A percentile compares a stretch with the other conserved stretches of the same genome.
These are phyloP conservation scores for Oehlia diaphana DNA, from an alignment of 192 early-diverging fungal genomes.

Conservation along the genomic window DNA sequence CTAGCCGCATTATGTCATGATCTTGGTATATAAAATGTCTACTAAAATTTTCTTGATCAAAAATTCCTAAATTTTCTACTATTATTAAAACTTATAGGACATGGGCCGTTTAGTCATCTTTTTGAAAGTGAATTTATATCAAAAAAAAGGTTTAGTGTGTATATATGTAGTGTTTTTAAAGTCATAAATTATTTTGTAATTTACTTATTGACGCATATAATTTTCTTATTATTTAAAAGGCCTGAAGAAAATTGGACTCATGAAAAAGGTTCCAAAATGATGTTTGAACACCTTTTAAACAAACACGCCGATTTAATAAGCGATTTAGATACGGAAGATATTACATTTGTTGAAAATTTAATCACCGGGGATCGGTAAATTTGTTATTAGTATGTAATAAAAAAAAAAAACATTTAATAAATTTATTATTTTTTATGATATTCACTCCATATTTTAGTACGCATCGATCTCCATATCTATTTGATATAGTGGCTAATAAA, in stretches of 20 bases:
- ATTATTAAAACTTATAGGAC: slow-evolving; percentile 51
- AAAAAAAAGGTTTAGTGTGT: slow-evolving; percentile 33
- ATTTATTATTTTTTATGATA: too few species aligned
- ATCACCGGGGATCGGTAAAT: slow-evolving; percentile 57
- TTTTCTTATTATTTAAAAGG: not conserved
- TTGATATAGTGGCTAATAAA: slow-evolving; percentile 97
- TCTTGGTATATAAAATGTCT: slow-evolving; percentile 51
- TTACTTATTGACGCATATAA: too few species aligned
- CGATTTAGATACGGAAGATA: slow-evolving; percentile 59
- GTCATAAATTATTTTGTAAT: not conserved
- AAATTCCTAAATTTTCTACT: too few species aligned
- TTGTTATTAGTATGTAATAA: not conserved
- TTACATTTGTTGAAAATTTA: slow-evolving; percentile 68
- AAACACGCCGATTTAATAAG: slow-evolving; percentile 45
- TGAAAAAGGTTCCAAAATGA: slow-evolving; percentile 80
- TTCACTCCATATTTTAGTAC: not conserved
- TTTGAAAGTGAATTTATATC: slow-evolving; percentile 94
- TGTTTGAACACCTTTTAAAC: slow-evolving; percentile 80
- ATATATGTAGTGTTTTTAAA: not conserved
- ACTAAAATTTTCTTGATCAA: too few species aligned
- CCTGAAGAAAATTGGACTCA: slow-evolving; percentile 66
- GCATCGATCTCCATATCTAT: slow-evolving; percentile 67
- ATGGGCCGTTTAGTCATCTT: slow-evolving; percentile 94
- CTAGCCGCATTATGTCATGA: slow-evolving; percentile 96
- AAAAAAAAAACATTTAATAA: not conserved